Conservation (phyloP, 2,329 filamentous ascomycete species). For the Clarireedia monteithiana region DNA sequence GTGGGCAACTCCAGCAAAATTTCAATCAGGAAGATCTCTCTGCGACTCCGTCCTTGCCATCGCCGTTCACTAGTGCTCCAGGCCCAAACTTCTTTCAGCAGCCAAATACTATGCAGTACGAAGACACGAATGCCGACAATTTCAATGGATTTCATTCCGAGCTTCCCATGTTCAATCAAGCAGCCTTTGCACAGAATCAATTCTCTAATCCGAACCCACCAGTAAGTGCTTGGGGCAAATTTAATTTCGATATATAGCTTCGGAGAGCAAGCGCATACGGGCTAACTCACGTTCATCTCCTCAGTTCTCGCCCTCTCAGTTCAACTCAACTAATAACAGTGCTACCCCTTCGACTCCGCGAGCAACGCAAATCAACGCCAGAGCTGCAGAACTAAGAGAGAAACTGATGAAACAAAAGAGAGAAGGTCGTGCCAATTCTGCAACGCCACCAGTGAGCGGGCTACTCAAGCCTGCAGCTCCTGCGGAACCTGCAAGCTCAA, state of each 20-base stretch:
- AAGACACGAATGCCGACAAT: constrained; percentile 13
- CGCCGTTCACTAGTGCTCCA: constrained; percentile 12
- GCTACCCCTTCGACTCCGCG: constrained; percentile 10
- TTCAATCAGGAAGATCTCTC: constrained; percentile 22
- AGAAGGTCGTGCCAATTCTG: constrained; percentile 18
- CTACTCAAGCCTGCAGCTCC: constrained; percentile 2
- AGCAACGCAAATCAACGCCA: constrained; percentile 21
- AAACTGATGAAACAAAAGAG: constrained; percentile 22
- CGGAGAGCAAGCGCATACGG: constrained; percentile 7
- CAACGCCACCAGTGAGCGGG: constrained; percentile 17
- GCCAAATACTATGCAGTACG: constrained; percentile 14
- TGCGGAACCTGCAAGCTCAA: constrained; percentile 14
- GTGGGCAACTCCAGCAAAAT: constrained; percentile 18
- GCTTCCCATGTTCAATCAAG: constrained; percentile 18
- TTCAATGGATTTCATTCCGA: constrained; percentile 19
- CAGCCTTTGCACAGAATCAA: constrained; percentile 21
- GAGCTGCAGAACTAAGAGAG: constrained; percentile 28
- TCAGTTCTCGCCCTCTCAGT: constrained; percentile 20
- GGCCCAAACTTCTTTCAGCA: constrained; percentile 17
- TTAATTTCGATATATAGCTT: not conserved
- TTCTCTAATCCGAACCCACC: constrained; percentile 14
- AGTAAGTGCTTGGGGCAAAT: constrained; percentile 18
- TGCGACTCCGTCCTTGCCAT: not conserved
- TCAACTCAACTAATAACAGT: constrained; percentile 13
- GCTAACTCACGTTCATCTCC: constrained; percentile 11